Base-by-base conservation (phyloP, 495 filamentous ascomycete genomes). In the Penicillium nucicola region DNA sequence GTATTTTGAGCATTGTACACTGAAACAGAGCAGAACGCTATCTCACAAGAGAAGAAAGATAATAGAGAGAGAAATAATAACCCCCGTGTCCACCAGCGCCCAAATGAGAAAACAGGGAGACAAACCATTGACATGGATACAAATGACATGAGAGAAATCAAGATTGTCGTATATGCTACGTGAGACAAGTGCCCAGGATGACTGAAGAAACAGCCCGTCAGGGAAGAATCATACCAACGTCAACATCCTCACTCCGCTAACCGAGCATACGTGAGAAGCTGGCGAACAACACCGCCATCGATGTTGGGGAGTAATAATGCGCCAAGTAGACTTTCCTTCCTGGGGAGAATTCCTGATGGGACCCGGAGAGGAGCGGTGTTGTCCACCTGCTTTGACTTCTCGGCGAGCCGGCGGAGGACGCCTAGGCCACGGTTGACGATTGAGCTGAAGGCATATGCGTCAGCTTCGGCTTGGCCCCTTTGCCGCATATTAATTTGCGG, bases 371-470 rank as follows among this genome's bases (percentile, higher is more conserved):
- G 57, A 14, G 66, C 65, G 45, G 60, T 23, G 67, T 77, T 75
- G 38, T 79, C 81, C 3, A 78, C 77, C 64, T 87, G 80, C 54
- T 80, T 82, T 4, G 85, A 82, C 62, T 86, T 91, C 63, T 91
- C 88, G 1, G 81, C 78, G 33, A 95, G 66, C 47, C 77, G 81
- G 56, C 78, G 81, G 19, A 95, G 68, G 48, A 92, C 80, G 20
- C 81, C 79, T 44, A 93, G 70, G 11, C 87, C 85, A 18, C 87
- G 80, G 23, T 84, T 75, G 12, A 87, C 84, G 12, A 93, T 88
- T 17, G 76, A 75, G 30, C 63, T 56, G 50, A 75, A 80, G 5
- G 77, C 72, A 41, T 71, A 63, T 1, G 71, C 62, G 42, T 82
- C 77, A 7, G 61, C 59, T 37, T 80, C 75, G 22, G 65, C 63